These are phyloP conservation scores for Cercospora sojina DNA, from an alignment of 2,329 filamentous ascomycete genomes.

Conservation along the genomic window DNA sequence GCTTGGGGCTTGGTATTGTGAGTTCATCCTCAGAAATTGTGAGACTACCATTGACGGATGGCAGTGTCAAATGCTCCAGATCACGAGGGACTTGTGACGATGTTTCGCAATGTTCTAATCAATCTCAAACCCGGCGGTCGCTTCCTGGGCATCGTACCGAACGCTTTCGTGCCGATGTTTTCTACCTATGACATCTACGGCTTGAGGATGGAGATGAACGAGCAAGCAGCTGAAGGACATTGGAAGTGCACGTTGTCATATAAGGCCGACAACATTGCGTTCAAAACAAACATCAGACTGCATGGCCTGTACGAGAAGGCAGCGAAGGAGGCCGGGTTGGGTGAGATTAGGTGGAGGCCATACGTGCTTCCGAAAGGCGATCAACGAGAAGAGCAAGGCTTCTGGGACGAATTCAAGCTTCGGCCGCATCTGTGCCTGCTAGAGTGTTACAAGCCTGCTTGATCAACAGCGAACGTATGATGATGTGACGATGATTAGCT, in stretches of 20 bases:
- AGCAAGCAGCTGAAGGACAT: background rate
- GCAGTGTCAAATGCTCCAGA: background rate
- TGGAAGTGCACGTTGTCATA: conserved; percentile 4
- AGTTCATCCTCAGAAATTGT: background rate
- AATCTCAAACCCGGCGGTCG: conserved; percentile 13
- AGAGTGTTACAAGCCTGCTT: conserved; percentile 7
- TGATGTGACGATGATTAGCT: background rate
- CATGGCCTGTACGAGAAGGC: conserved; percentile 15
- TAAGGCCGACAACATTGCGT: background rate
- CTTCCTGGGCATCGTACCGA: conserved; percentile 4
- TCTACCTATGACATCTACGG: conserved; percentile 1
- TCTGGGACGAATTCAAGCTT: conserved; percentile 20
- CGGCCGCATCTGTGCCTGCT: conserved; percentile 16
- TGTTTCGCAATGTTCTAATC: conserved; percentile 11
- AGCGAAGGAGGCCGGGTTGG: conserved; percentile 17
- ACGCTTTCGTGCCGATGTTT: conserved; percentile 8
- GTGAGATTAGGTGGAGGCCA: conserved; percentile 13
- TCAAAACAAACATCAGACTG: background rate
- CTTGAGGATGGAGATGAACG: background rate
- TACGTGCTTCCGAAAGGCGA: conserved; percentile 17
- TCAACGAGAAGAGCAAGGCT: conserved; percentile 13
- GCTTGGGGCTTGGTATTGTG: conserved; percentile 12
- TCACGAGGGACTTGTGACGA: conserved; percentile 8
- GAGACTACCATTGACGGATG: background rate
- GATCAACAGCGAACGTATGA: background rate